Percentiles rank a stretch among this genome's conserved stretches.
phyloP scores from a whole-genome alignment of 2,329 filamentous ascomycete genomes.

The Coniochaeta hoffmannii region DNA sequence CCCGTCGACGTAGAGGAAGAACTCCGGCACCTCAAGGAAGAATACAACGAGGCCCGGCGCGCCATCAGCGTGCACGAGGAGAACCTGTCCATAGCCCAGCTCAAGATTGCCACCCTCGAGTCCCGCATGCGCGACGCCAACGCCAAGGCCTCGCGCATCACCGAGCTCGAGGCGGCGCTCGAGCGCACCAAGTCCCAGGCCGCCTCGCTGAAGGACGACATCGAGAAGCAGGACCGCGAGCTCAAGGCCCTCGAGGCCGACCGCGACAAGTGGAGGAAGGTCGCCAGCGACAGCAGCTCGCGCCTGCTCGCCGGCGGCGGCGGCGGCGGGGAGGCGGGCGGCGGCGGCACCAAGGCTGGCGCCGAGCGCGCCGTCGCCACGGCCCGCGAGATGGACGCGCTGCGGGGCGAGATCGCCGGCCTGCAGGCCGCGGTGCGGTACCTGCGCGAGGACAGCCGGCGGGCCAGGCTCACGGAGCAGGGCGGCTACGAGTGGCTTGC shows the following conservation, averaged over 20 bases:
- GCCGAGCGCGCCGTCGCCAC: conserved; percentile 63
- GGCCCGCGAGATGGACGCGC: conserved; percentile 63
- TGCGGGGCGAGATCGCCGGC: conserved; percentile 60
- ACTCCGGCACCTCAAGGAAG: conserved; percentile 69
- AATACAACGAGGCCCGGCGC: conserved; percentile 70
- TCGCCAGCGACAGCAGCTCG: conserved; percentile 53
- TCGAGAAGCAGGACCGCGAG: conserved; percentile 61
- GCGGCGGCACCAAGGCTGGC: conserved; percentile 45
- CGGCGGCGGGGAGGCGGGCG: conserved; percentile 27
- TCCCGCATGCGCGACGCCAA: conserved; percentile 78
- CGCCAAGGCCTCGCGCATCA: conserved; percentile 65
- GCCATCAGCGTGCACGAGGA: conserved; percentile 68
- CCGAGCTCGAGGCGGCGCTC: conserved; percentile 54
- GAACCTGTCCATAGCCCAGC: conserved; percentile 75
- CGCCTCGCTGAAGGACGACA: conserved; percentile 50
- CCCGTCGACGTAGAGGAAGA: conserved; percentile 81
- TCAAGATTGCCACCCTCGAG: conserved; percentile 90
- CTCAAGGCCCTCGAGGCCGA: conserved; percentile 57
- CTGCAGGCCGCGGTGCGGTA: conserved; percentile 60
- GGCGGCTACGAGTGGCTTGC: conserved; percentile 53
- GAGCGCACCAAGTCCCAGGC: conserved; percentile 43
- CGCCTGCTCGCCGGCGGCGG: conserved; percentile 41
- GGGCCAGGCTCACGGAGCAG: conserved; percentile 51
- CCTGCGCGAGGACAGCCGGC: conserved; percentile 59
- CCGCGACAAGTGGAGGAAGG: conserved; percentile 64